Base-by-base conservation (phyloP, 768 basidiomycete genomes). In the Phanerodontia chrysosporium region DNA sequence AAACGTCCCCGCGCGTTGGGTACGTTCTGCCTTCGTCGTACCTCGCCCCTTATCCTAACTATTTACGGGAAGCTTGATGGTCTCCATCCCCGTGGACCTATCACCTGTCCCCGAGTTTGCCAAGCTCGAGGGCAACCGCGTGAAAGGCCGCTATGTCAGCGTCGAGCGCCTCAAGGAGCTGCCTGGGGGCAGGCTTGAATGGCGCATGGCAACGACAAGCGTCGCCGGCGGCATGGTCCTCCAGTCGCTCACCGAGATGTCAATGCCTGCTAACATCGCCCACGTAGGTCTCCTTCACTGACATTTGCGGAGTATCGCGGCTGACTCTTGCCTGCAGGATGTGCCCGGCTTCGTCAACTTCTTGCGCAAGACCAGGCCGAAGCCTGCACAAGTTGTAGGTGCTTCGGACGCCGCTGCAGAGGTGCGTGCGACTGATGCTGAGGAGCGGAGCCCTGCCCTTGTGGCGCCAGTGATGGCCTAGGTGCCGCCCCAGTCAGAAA, bases 191-290 rank as follows among this genome's bases (percentile, higher is more conserved):
- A 80, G 72, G 49, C 81, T 83, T 13, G 88, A 90, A 70, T 92
- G 89, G 89, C 77, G 82, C 42, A 90, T 92, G 89, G 89, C 89
- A 2, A 89, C 87, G 1, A 85, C 86, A 25, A 86, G 85, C 64
- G 83, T 81, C 2, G 82, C 87, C 13, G 88, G 87, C 25, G 90
- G 90, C 24, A 78, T 69, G 54, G 85, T 91, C 45, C 89, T 89
- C 0, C 72, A 75, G 16, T 88, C 86, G 62, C 58, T 91, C 59
- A 80, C 80, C 3, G 86, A 90, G 61, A 76, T 71, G 58, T 79
- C 78, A 29, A 80, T 91, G 79, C 75, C 82, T 2, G 76, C 84
- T 59, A 80, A 80, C 63, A 87, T 91, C 57, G 78, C 87, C 13
- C 73, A 79, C 62, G 89, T 89, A 69, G 32, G 75, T 67, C 2